Conservation (phyloP, 441 rosid species). For the Brassica hybrid region DNA sequence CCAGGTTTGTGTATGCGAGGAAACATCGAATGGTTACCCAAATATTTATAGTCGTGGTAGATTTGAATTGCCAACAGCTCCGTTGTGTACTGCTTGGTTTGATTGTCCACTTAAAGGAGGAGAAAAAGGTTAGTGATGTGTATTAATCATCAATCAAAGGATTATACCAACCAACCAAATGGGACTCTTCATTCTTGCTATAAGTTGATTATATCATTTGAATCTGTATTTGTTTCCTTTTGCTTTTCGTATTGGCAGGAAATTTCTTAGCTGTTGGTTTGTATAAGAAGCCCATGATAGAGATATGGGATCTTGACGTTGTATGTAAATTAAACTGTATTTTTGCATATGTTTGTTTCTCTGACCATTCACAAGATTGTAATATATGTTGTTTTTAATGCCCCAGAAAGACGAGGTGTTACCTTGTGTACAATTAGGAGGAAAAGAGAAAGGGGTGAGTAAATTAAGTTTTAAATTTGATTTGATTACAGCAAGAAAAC, state of each 20-base stretch:
- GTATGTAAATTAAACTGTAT: constrained; percentile 49
- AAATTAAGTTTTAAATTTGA: constrained; percentile 19
- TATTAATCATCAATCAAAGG: not conserved
- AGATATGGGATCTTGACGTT: constrained; percentile 94
- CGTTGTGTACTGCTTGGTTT: constrained; percentile 88
- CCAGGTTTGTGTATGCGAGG: constrained; percentile 78
- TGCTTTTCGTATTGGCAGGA: constrained; percentile 53
- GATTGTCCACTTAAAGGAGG: constrained; percentile 89
- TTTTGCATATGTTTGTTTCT: constrained; percentile 17
- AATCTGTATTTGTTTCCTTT: not conserved
- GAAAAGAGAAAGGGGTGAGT: constrained; percentile 53
- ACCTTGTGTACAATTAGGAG: constrained; percentile 81
- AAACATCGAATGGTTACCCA: constrained; percentile 55
- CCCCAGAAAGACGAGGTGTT: constrained; percentile 83
- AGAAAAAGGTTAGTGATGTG: constrained; percentile 61
- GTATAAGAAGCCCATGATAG: constrained; percentile 65
- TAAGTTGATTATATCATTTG: not conserved
- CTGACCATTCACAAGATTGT: constrained; percentile 8
- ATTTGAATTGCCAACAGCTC: constrained; percentile 35
- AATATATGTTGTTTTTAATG: constrained; percentile 32
- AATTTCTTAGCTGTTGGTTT: constrained; percentile 83
- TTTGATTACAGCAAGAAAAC: not conserved
- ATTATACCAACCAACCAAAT: not conserved
- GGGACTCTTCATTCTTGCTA: not conserved
- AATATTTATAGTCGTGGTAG: constrained; percentile 51